Conservation (phyloP, 441 rosid genomes). For the Macaranga tanarius region DNA sequence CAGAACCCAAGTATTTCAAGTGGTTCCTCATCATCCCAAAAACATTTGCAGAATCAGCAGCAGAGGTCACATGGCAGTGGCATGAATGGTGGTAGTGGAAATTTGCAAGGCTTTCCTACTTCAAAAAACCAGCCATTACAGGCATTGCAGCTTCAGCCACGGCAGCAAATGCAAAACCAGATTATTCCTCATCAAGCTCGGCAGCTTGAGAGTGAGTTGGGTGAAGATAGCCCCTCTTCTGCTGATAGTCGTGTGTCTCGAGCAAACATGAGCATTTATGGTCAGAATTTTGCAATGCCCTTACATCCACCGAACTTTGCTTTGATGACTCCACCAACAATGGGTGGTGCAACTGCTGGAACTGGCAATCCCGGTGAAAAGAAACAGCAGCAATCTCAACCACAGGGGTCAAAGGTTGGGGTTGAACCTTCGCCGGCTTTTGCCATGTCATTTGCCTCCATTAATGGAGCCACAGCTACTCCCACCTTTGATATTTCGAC, state of each 20-base stretch:
- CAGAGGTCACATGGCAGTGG: slow-evolving; percentile 49
- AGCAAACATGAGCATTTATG: slow-evolving; percentile 47
- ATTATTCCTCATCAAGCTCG: slow-evolving; percentile 59
- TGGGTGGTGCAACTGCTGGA: slow-evolving; percentile 44
- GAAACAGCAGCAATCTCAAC: slow-evolving; percentile 55
- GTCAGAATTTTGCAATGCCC: slow-evolving; percentile 68
- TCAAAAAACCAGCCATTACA: slow-evolving; percentile 61
- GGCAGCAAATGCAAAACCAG: slow-evolving; percentile 70
- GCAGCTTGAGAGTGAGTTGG: slow-evolving; percentile 52
- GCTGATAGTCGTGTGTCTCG: slow-evolving; percentile 74
- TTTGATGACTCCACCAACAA: slow-evolving; percentile 53
- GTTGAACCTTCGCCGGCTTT: slow-evolving; percentile 73
- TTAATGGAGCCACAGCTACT: slow-evolving; percentile 51
- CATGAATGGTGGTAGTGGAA: slow-evolving; percentile 43
- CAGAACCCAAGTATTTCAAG: slow-evolving; percentile 67
- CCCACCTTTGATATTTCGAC: slow-evolving; percentile 68
- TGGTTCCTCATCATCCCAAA: slow-evolving; percentile 76
- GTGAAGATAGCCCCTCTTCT: slow-evolving; percentile 82
- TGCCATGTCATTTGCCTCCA: slow-evolving; percentile 83
- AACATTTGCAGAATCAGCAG: slow-evolving; percentile 79
- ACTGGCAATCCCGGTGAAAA: slow-evolving; percentile 53
- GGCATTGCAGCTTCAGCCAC: slow-evolving; percentile 53
- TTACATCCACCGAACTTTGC: slow-evolving; percentile 65
- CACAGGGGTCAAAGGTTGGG: slow-evolving; percentile 54
- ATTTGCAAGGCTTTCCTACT: slow-evolving; percentile 63